Evolutionary conservation across 345 rosid species (phyloP).

Genomic region (Salix dunnii): DNA sequence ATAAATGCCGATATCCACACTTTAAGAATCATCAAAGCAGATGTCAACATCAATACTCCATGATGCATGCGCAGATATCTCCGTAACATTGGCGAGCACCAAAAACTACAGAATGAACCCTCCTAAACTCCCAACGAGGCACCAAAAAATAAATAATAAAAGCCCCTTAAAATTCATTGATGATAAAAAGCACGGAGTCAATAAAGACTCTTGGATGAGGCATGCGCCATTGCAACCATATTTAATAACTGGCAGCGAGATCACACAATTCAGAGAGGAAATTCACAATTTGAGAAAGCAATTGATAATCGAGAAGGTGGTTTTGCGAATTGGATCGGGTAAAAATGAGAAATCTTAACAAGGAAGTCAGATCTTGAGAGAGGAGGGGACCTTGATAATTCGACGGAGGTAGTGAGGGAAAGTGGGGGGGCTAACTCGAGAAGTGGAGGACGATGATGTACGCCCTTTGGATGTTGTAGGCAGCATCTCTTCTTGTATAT

Average conservation of each 20-base stretch:
- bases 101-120: neutral
- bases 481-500: slow-evolving; percentile 45
- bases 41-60: neutral
- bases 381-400: slow-evolving; percentile 73
- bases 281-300: neutral
- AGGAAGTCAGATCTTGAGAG: slow-evolving; percentile 30
- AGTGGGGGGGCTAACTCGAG: slow-evolving; percentile 63
- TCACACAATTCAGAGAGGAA: neutral
- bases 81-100: neutral
- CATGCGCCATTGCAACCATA: no score
- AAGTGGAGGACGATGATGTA: slow-evolving; percentile 65
- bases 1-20: neutral
- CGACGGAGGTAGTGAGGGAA: slow-evolving; percentile 91
- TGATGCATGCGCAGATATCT: neutral
- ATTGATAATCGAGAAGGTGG: neutral
- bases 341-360: slow-evolving; percentile 1
- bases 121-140: neutral
- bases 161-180: neutral
- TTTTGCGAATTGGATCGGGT: neutral
- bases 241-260: neutral
- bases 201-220: neutral
- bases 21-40: neutral
- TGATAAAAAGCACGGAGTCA: neutral
- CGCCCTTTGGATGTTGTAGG: slow-evolving; percentile 79
- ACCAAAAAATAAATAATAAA: neutral